Conservation (phyloP, 192 early-diverging fungal genomes). For the Thoreauomyces humboldtii region DNA sequence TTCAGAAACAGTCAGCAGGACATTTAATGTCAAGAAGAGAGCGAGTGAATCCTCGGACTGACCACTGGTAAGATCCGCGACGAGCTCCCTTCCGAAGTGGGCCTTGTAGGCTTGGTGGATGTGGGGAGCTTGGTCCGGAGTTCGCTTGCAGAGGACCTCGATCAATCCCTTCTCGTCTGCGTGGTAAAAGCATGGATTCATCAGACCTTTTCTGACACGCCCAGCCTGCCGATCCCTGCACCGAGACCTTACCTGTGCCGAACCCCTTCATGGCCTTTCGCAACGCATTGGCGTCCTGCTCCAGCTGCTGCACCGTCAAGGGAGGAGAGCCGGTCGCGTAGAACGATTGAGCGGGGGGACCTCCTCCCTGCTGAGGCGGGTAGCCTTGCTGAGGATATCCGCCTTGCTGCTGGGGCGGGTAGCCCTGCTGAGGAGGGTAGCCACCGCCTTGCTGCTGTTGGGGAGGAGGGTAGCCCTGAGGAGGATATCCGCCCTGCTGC, state of each 20-base stretch:
- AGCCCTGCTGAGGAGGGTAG: conserved; percentile 9
- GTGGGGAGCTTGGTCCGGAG: conserved; percentile 32
- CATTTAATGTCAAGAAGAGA: too few relatives aligned
- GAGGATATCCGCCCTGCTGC: conserved; percentile 16
- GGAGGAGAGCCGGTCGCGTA: conserved; percentile 6
- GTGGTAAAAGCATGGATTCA: too few relatives aligned
- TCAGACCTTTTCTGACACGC: too few relatives aligned
- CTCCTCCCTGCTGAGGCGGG: conserved; percentile 16
- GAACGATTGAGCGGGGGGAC: conserved; percentile 2
- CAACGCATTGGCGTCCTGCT: conserved; percentile 19
- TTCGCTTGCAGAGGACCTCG: conserved; percentile 38
- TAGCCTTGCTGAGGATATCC: not conserved
- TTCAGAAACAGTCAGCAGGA: too few relatives aligned
- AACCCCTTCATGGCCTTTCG: conserved; percentile 37
- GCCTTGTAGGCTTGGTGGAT: conserved; percentile 36
- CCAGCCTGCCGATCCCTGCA: too few relatives aligned
- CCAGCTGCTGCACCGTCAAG: conserved; percentile 8
- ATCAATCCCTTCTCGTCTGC: conserved; percentile 42
- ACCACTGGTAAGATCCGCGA: conserved; percentile 27
- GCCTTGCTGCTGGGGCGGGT: conserved; percentile 12
- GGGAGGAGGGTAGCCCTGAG: conserved; percentile 13
- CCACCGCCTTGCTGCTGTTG: not conserved
- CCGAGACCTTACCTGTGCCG: conserved; percentile 24
- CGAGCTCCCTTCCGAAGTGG: conserved; percentile 26
- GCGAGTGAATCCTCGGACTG: too few relatives aligned